phyloP scores from a whole-genome alignment of 176 grass and related monocot species.

The Zoysia pacifica region DNA sequence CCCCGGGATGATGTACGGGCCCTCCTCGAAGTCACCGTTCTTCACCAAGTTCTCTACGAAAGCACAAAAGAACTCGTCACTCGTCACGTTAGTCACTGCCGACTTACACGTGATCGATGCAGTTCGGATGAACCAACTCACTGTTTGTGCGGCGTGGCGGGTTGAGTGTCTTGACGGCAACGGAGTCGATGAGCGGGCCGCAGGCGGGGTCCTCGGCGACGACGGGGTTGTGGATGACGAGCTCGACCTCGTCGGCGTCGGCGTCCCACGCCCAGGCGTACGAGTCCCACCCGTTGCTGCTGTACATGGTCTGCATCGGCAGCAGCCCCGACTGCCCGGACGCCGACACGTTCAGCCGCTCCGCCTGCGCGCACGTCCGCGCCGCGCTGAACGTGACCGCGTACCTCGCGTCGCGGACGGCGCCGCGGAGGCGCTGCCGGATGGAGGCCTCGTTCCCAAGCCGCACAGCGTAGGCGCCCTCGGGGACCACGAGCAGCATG shows the following conservation, averaged over 20 bases:
- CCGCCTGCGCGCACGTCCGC: constrained; percentile 81
- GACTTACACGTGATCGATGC: too few species aligned
- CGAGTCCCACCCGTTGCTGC: constrained; percentile 94
- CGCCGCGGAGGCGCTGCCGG: constrained; percentile 46
- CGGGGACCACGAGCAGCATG: constrained; percentile 79
- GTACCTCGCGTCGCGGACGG: constrained; percentile 51
- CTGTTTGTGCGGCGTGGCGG: constrained; percentile 65
- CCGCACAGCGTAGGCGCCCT: constrained; percentile 76
- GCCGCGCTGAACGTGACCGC: constrained; percentile 85
- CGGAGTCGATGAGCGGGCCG: constrained; percentile 79
- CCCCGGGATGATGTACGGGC: constrained; percentile 79
- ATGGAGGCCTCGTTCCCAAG: constrained; percentile 90
- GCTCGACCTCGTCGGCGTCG: constrained; percentile 42
- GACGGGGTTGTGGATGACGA: constrained; percentile 81
- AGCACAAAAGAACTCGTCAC: background rate
- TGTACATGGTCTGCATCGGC: constrained; percentile 89
- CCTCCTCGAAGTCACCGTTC: constrained; percentile 91
- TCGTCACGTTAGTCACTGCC: background rate
- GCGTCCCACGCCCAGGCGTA: constrained; percentile 85
- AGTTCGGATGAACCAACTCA: background rate
- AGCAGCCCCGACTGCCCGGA: constrained; percentile 60
- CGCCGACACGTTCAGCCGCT: constrained; percentile 74
- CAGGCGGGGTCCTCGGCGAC: constrained; percentile 79
- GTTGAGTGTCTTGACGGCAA: constrained; percentile 68
- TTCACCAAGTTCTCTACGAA: constrained; percentile 73